These are phyloP conservation scores for Ophiostoma quercus DNA, from an alignment of 2,329 filamentous ascomycete genomes.

Conservation along the genomic window DNA sequence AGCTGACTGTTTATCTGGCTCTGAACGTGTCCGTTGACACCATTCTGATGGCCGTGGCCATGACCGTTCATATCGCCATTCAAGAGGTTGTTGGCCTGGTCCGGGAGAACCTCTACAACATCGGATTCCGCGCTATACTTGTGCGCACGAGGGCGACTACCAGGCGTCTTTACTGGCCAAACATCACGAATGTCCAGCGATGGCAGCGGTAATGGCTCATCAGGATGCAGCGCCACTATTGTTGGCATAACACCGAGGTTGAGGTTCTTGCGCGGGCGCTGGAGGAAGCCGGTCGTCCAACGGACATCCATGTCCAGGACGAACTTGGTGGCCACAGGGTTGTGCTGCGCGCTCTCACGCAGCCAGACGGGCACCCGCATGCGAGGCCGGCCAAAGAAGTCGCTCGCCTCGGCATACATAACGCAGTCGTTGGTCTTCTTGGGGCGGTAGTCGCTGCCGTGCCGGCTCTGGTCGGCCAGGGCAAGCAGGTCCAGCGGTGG, in stretches of 20 bases:
- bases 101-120: not conserved
- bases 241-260: conserved; percentile 43
- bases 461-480: conserved; percentile 25
- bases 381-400: conserved; percentile 39
- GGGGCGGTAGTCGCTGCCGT: conserved; percentile 18
- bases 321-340: conserved; percentile 39
- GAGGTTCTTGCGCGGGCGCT: conserved; percentile 33
- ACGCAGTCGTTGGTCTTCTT: conserved; percentile 28
- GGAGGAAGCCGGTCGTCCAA: conserved; percentile 41
- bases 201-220: conserved; percentile 29
- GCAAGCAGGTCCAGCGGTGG: conserved; percentile 44
- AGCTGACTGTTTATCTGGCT: conserved; percentile 19
- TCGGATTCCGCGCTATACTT: not conserved
- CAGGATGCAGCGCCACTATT: conserved; percentile 40
- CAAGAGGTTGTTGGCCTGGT: not conserved
- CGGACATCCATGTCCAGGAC: conserved; percentile 46
- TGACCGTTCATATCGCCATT: not conserved
- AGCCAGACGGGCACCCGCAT: conserved; percentile 34
- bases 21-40: conserved; percentile 13
- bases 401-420: conserved; percentile 39
- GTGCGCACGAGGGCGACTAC: not conserved
- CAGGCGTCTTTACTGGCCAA: conserved; percentile 11
- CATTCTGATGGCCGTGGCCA: not conserved
- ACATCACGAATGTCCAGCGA: conserved; percentile 11
- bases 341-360: conserved; percentile 34